Conservation (phyloP, 441 rosid genomes). For the Pelargonium myrrhifolium region DNA sequence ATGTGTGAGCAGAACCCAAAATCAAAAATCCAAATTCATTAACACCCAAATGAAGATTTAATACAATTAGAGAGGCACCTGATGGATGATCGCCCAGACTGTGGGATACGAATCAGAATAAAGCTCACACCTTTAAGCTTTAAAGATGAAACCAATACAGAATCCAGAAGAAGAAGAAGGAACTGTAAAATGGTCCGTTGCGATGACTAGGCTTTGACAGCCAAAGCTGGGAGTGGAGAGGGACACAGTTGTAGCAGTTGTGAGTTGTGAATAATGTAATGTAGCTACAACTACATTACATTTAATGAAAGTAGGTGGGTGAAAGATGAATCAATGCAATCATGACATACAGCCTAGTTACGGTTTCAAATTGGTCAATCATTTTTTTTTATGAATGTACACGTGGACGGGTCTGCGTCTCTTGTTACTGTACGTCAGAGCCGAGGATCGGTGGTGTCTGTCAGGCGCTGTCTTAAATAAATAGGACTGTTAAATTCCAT, state of each 20-base stretch:
- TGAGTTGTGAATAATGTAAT: too few relatives aligned
- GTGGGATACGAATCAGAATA: neutral
- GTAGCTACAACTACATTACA: too few relatives aligned
- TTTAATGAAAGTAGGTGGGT: too few relatives aligned
- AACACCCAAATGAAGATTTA: slow-evolving; percentile 3
- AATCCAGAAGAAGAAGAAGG: neutral
- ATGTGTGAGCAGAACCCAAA: neutral
- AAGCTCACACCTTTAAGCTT: slow-evolving; percentile 2
- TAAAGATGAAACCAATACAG: neutral
- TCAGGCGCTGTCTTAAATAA: too few relatives aligned
- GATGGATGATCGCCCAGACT: neutral
- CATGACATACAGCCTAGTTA: too few relatives aligned
- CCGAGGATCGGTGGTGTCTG: too few relatives aligned
- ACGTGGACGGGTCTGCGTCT: too few relatives aligned
- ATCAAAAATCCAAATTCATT: neutral
- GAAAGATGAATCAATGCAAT: too few relatives aligned
- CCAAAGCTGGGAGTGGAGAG: neutral
- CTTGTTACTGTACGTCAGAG: too few relatives aligned
- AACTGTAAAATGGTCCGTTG: neutral
- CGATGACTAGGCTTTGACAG: neutral
- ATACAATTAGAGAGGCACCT: neutral
- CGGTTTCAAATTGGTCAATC: too few relatives aligned
- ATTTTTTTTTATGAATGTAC: too few relatives aligned
- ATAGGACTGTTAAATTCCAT: too few relatives aligned
- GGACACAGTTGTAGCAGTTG: neutral